Evolutionary conservation across 257 asterid genomes (phyloP), one percentile per base, ranked within the genome.

Genomic region (Prunella vulgaris): DNA sequence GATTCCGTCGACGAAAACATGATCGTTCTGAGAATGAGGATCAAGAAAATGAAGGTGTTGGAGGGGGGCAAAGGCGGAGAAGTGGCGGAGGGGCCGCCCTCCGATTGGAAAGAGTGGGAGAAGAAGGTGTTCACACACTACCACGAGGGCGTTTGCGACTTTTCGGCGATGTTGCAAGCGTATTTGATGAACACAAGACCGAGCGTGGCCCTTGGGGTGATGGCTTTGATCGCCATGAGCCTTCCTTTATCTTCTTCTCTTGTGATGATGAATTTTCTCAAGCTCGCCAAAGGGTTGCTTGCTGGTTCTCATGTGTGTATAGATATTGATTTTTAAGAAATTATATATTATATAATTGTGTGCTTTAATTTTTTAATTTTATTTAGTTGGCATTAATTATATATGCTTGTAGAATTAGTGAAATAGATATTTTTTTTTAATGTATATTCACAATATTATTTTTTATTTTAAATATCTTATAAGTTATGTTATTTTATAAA

Each of bases 161-260:
- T 72, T 2, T 10, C 79, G n/a, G 89, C 83, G 20, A 27, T 77
- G 71, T 33, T 90, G 70, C 96, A 83, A 74, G 3, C 78, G 37
- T 82, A 27, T 59, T 80, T 90, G 80, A 75, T 87, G 91, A 82
- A 84, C 4, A 80, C 86, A 30, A 82, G 93, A 72, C 96, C 96
- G 10, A 75, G 81, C 42, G 75, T 90, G 84, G 93, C 86, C 5
- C 3, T 87, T 3, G 96, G 95, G 6, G n/a, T 83, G 65, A 1
- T 82, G 69, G 80, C 65, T 2, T 7, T 90, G 7, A 15, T 87
- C 17, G 82, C 76, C 12, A 51, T 81, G 30, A 70, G 79, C 49
- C 64, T 87, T 2, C 83, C 94, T 0, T 48, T 82, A 0, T 88
- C 95, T 49, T 42, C 79, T 4, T 83, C 79, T 0, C 72, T 64